Base-by-base conservation (phyloP, 257 asterid genomes). In the Plectranthus barbatus region DNA sequence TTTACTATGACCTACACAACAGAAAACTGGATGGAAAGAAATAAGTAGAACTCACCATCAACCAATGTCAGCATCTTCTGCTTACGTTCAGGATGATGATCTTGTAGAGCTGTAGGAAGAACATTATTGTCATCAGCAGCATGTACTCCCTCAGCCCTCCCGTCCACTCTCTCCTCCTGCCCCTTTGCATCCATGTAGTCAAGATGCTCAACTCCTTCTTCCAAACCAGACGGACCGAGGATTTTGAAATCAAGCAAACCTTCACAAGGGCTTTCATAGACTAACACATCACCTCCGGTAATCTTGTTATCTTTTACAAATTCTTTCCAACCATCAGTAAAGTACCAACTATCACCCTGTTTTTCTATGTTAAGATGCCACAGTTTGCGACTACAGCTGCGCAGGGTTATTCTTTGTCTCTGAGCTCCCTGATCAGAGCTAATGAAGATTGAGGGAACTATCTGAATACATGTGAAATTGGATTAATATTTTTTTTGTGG, bases 301-400 rank as follows among this genome's bases (percentile, higher is more conserved):
- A 78, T 23, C 36, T 15, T 34, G 54, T 74, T 70, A 13, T 49
- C 83, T 13, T 44, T 0, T 14, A 66, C 61, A 13, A 63, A 78
- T 10, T 71, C 37, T 46, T 7, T 48, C 77, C 77, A 78, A 51
- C 80, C 80, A 19, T 71, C 44, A 0, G 26, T 34, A 20, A 78
- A 78, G 44, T 50, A 74, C 67, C 70, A 58, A 13, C 8, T 18
- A 11, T 29, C 44, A n/a, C 51, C 62, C 3, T 29, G 6, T 29
- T 71, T 55, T 14, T 29, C 60, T 21, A 74, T 55, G 54, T 47
- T 53, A 34, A 78, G 64, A 0, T 39, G 72, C 83, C 80, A 78
- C 47, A 26, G 1, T 14, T 78, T 67, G 29, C 48, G 44, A 48
- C 39, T 11, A 9, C 37, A 15, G 60, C 71, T 64, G 19, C 77